phyloP scores from a whole-genome alignment of 139 green algal species.

The Trebouxia sp. region DNA sequence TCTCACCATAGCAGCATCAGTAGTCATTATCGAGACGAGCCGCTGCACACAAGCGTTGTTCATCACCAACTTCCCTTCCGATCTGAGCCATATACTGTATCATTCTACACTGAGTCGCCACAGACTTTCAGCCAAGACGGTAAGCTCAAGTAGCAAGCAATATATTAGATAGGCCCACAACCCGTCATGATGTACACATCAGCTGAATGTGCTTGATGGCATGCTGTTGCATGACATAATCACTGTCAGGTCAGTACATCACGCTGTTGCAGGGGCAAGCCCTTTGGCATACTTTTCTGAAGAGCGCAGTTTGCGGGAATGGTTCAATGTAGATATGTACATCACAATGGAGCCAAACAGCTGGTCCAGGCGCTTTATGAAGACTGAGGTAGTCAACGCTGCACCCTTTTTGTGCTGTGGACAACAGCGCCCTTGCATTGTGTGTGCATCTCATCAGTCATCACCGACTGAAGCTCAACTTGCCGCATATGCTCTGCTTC shows the following conservation, averaged over 20 bases:
- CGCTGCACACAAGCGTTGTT: slow-evolving; percentile 34
- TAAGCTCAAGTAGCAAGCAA: too few relatives aligned
- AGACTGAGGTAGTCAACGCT: slow-evolving; percentile 37
- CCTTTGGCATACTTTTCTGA: neutral
- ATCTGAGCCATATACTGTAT: slow-evolving; percentile 60
- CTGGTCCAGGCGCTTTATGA: slow-evolving; percentile 70
- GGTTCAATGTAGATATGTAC: slow-evolving; percentile 69
- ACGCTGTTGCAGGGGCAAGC: neutral
- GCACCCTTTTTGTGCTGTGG: neutral
- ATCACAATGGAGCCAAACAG: slow-evolving; percentile 67
- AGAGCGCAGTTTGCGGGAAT: slow-evolving; percentile 71
- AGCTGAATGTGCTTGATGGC: too few relatives aligned
- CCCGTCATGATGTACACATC: too few relatives aligned
- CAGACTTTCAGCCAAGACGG: too few relatives aligned
- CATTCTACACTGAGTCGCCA: slow-evolving; percentile 31
- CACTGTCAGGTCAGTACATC: too few relatives aligned
- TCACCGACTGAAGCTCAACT: too few relatives aligned
- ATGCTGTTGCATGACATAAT: too few relatives aligned
- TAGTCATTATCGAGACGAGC: too few relatives aligned
- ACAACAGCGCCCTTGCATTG: neutral
- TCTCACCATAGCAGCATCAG: too few relatives aligned
- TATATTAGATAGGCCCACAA: too few relatives aligned
- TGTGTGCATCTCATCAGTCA: too few relatives aligned
- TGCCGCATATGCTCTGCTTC: too few relatives aligned
- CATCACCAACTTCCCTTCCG: slow-evolving; percentile 54